These are phyloP conservation scores for Boletus fagicola DNA, from an alignment of 768 basidiomycete genomes.

Conservation along the genomic window DNA sequence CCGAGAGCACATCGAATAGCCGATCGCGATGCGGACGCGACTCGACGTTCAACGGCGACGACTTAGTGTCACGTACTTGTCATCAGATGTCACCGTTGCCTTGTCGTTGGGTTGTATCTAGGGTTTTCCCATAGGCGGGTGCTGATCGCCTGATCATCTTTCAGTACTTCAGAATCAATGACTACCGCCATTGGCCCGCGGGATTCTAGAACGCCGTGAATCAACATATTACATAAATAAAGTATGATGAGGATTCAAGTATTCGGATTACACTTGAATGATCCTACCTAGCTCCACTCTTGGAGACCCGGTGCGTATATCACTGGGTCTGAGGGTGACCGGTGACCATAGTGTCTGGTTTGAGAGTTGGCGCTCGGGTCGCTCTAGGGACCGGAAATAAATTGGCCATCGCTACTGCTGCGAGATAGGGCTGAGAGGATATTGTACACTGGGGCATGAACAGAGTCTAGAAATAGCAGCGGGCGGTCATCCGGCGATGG, in stretches of 20 bases:
- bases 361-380: background rate
- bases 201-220: background rate
- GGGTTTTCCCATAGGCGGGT: background rate
- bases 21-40: background rate
- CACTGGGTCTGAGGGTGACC: background rate
- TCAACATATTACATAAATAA: background rate
- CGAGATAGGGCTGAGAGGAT: background rate
- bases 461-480: background rate
- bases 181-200: too few species aligned
- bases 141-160: background rate
- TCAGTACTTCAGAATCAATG: too few species aligned
- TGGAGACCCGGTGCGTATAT: background rate
- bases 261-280: background rate
- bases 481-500: too few species aligned
- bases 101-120: background rate
- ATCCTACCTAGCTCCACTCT: background rate
- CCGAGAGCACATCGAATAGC: background rate
- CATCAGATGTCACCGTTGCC: background rate
- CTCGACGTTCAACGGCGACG: background rate
- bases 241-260: background rate
- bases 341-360: background rate
- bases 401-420: background rate
- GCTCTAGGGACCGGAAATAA: background rate
- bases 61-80: background rate
- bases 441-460: background rate